Conservation (phyloP, 148 eudicot species). For the Vaccinium corymbosum region DNA sequence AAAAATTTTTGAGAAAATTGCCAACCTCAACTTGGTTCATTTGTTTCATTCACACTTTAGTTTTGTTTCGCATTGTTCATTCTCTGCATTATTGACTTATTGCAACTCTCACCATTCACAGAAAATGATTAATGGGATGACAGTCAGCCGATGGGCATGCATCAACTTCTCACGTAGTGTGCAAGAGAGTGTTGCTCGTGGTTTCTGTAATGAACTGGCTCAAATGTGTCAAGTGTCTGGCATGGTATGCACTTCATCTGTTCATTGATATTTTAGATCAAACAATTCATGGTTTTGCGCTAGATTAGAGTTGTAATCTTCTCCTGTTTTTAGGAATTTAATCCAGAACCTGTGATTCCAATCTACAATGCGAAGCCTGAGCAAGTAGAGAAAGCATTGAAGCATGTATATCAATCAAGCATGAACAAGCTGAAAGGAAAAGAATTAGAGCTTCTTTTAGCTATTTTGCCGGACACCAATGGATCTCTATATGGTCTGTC, state of each 20-base stretch:
- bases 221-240: slow-evolving; percentile 83
- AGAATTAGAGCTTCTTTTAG: slow-evolving; percentile 61
- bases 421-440: slow-evolving; percentile 52
- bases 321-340: slow-evolving; percentile 41
- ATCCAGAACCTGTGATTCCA: slow-evolving; percentile 60
- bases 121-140: slow-evolving; percentile 79
- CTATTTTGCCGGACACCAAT: slow-evolving; percentile 64
- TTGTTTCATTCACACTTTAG: not conserved
- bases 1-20: not conserved
- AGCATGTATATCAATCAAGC: slow-evolving; percentile 56
- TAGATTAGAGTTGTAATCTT: slow-evolving; percentile 5
- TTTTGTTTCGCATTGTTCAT: not conserved
- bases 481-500: slow-evolving; percentile 61
- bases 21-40: not conserved
- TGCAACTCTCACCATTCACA: slow-evolving; percentile 16
- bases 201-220: slow-evolving; percentile 60
- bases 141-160: slow-evolving; percentile 70
- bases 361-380: slow-evolving; percentile 62
- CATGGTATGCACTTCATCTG: slow-evolving; percentile 40
- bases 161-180: slow-evolving; percentile 70
- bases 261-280: not conserved
- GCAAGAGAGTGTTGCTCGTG: slow-evolving; percentile 69
- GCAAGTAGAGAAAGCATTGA: slow-evolving; percentile 62
- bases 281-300: not conserved
- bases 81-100: not conserved